Evolutionary conservation across 2,329 filamentous ascomycete species (phyloP).

Genomic region (Mycosphaerella sp.): DNA sequence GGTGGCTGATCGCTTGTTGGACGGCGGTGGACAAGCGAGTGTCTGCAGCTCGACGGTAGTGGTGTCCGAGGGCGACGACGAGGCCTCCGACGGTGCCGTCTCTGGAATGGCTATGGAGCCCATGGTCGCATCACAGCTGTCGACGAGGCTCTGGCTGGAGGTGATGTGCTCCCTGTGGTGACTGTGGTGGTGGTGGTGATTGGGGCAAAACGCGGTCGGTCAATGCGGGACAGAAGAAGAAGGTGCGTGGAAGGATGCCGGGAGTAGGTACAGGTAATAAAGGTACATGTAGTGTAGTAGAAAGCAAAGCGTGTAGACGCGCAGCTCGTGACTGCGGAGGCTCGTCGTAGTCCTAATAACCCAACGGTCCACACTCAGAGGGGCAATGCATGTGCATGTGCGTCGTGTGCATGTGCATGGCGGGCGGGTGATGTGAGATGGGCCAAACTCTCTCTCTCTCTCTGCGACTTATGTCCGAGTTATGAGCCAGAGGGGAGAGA

Average conservation of each 20-base stretch:
- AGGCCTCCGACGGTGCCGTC: conserved; percentile 27
- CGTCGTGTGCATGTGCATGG: background rate
- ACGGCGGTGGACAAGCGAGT: conserved; percentile 10
- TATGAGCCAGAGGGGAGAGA: too few species aligned
- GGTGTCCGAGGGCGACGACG: conserved; percentile 28
- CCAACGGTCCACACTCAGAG: conserved; percentile 16
- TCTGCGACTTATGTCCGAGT: conserved; percentile 22
- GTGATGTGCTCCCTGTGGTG: conserved; percentile 6
- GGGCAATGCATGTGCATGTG: conserved; percentile 6
- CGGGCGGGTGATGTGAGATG: conserved; percentile 17
- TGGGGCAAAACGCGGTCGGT: conserved; percentile 6
- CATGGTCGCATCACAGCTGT: conserved; percentile 17
- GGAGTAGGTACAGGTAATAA: too few species aligned
- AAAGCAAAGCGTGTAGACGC: conserved; percentile 15
- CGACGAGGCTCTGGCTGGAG: conserved; percentile 3
- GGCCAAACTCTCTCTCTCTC: too few species aligned
- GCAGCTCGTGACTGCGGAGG: too few species aligned
- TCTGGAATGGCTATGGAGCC: conserved; percentile 22
- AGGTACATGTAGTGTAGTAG: background rate
- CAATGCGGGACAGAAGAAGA: too few species aligned
- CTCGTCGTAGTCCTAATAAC: too few species aligned
- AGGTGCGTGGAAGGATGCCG: too few species aligned
- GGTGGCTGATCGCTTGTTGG: conserved; percentile 51
- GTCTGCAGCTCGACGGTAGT: conserved; percentile 22
- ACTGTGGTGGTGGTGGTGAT: background rate